Evolutionary conservation across 768 basidiomycete species (phyloP).

Genomic region (Dendrothele bispora): DNA sequence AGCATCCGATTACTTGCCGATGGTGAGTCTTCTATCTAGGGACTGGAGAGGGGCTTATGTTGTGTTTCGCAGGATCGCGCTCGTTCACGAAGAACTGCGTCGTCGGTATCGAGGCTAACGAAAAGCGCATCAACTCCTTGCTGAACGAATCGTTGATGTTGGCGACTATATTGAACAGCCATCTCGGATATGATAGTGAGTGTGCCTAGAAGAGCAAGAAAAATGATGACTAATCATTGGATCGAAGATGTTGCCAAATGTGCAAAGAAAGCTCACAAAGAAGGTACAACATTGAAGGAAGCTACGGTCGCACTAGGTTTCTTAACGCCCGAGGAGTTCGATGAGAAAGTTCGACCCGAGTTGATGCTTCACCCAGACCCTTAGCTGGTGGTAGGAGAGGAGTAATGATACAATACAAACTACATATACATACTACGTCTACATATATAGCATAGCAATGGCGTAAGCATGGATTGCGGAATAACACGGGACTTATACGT

Average conservation of each 20-base stretch:
- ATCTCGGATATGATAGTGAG: slow-evolving; percentile 96
- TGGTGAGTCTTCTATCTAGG: slow-evolving; percentile 47
- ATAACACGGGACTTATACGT: not conserved
- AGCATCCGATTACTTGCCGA: slow-evolving; percentile 93
- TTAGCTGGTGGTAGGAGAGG: not conserved
- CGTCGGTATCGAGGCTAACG: slow-evolving; percentile 94
- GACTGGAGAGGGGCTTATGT: not conserved
- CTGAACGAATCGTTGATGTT: slow-evolving; percentile 97
- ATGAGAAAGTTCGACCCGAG: slow-evolving; percentile 89
- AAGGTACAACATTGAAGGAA: slow-evolving; percentile 94
- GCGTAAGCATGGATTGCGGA: slow-evolving; percentile 1
- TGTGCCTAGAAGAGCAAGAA: slow-evolving; percentile 15
- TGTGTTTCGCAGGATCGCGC: slow-evolving; percentile 57
- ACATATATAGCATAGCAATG: slow-evolving; percentile 2
- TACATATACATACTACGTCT: not conserved
- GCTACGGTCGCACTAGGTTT: slow-evolving; percentile 88
- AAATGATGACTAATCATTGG: slow-evolving; percentile 7
- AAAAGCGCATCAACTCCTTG: slow-evolving; percentile 85
- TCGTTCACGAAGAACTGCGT: slow-evolving; percentile 98
- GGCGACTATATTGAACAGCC: slow-evolving; percentile 94
- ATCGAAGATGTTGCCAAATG: slow-evolving; percentile 90
- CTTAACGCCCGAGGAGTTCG: slow-evolving; percentile 89
- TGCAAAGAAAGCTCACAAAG: slow-evolving; percentile 99
- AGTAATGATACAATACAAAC: not conserved
- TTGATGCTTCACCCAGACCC: slow-evolving; percentile 76